These are phyloP conservation scores for Ceratobasidium sp. DNA, from an alignment of 1,284 basidiomycete species.

Conservation along the genomic window DNA sequence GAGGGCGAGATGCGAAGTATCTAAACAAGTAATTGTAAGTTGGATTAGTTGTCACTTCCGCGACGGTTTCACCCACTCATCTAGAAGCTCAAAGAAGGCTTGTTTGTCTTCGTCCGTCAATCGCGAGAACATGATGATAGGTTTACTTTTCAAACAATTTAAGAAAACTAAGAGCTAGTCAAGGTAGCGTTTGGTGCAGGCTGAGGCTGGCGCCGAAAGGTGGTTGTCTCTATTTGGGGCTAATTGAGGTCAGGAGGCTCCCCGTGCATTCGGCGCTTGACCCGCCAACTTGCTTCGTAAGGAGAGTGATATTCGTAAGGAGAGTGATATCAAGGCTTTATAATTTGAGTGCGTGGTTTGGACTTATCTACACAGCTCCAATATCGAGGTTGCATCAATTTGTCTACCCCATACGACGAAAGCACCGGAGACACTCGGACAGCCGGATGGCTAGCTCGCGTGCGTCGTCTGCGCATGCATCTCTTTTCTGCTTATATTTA, in stretches of 20 bases:
- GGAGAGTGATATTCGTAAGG: too few relatives aligned
- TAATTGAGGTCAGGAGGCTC: neutral
- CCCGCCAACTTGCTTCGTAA: too few relatives aligned
- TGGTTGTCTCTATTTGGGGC: neutral
- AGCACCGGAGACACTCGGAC: neutral
- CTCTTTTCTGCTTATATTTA: neutral
- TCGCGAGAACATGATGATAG: slow-evolving; percentile 45
- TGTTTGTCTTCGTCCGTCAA: slow-evolving; percentile 48
- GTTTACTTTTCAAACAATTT: neutral
- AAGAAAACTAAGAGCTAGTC: neutral
- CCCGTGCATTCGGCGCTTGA: slow-evolving; percentile 6
- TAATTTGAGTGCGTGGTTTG: too few relatives aligned
- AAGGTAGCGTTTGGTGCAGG: neutral
- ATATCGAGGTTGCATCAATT: too few relatives aligned
- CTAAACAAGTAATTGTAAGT: slow-evolving; percentile 56
- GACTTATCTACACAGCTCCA: too few relatives aligned
- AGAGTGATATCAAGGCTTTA: too few relatives aligned
- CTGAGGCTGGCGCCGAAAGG: neutral
- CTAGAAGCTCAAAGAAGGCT: slow-evolving; percentile 48
- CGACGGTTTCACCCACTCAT: slow-evolving; percentile 45
- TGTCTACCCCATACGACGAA: too few relatives aligned
- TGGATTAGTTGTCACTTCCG: neutral
- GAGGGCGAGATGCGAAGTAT: slow-evolving; percentile 80
- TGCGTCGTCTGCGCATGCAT: slow-evolving; percentile 18
- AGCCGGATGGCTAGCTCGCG: neutral